These are phyloP conservation scores for Nigrospora osmanthi DNA, from an alignment of 2,329 filamentous ascomycete species.

Conservation along the genomic window DNA sequence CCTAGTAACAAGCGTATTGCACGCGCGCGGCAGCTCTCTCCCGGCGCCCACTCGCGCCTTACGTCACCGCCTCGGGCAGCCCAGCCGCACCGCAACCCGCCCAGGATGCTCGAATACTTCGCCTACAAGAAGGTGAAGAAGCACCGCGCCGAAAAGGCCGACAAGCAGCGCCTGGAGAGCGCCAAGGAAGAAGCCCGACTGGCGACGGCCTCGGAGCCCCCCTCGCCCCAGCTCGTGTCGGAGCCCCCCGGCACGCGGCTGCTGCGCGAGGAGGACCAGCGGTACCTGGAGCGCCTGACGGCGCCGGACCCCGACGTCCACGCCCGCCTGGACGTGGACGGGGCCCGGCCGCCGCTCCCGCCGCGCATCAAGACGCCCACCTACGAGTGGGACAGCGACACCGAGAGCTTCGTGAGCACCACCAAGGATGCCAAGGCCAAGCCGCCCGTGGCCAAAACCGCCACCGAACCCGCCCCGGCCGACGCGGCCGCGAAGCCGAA, in stretches of 20 bases:
- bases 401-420: conserved; percentile 23
- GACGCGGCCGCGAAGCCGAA: conserved; percentile 26
- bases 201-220: conserved; percentile 9
- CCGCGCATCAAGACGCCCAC: conserved; percentile 43
- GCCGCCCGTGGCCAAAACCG: conserved; percentile 10
- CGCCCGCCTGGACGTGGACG: conserved; percentile 32
- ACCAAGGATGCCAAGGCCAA: conserved; percentile 7
- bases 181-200: conserved; percentile 14
- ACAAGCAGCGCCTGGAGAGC: conserved; percentile 15
- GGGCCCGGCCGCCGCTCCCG: conserved; percentile 45
- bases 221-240: conserved; percentile 16
- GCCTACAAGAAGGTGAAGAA: conserved; percentile 57
- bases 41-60: neutral
- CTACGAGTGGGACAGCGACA: conserved; percentile 38
- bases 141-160: conserved; percentile 41
- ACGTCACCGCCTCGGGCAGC: neutral
- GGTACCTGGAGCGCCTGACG: conserved; percentile 49
- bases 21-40: no score
- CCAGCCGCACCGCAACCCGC: neutral
- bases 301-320: conserved; percentile 17
- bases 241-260: conserved; percentile 30
- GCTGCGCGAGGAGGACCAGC: conserved; percentile 48
- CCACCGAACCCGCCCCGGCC: conserved; percentile 12
- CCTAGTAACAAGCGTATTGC: no score
- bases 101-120: conserved; percentile 55